phyloP scores from a whole-genome alignment of 306 rosid genomes.

The Ceratonia siliqua region DNA sequence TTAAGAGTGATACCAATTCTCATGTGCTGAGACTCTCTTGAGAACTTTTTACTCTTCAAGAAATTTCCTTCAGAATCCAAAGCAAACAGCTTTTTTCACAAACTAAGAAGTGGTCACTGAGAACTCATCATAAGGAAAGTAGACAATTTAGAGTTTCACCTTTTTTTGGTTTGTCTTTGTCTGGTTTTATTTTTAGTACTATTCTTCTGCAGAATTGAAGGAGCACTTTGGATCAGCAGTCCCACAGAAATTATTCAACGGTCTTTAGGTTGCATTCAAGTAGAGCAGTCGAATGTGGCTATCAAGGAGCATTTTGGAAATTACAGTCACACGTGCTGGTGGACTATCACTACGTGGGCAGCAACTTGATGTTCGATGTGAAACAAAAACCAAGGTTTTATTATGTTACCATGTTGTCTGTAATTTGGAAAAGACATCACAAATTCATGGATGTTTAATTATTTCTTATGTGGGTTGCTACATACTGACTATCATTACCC shows the following conservation, averaged over 20 bases:
- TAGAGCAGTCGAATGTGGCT: constrained; percentile 68
- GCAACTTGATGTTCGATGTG: constrained; percentile 70
- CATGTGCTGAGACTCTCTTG: too few species aligned
- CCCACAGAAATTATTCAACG: too few species aligned
- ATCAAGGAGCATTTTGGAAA: constrained; percentile 66
- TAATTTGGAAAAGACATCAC: neutral
- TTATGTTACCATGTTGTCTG: constrained; percentile 6
- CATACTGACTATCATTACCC: constrained; percentile 26
- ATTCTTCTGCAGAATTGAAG: constrained; percentile 41
- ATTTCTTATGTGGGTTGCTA: constrained; percentile 13
- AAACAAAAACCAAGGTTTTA: constrained; percentile 69
- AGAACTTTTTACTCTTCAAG: too few species aligned
- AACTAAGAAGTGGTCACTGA: too few species aligned
- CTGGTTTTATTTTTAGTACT: constrained; percentile 15
- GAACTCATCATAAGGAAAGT: too few species aligned
- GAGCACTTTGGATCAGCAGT: constrained; percentile 80
- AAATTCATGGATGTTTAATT: neutral
- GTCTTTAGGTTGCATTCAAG: constrained; percentile 56
- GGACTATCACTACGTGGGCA: constrained; percentile 61
- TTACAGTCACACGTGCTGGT: constrained; percentile 55
- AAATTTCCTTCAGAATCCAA: too few species aligned
- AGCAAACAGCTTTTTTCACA: too few species aligned
- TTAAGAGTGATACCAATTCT: too few species aligned
- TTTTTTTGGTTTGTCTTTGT: too few species aligned
- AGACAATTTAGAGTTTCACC: too few species aligned